Base-by-base conservation (phyloP, 1,284 basidiomycete genomes). In the Pseudozyma flocculosa region DNA sequence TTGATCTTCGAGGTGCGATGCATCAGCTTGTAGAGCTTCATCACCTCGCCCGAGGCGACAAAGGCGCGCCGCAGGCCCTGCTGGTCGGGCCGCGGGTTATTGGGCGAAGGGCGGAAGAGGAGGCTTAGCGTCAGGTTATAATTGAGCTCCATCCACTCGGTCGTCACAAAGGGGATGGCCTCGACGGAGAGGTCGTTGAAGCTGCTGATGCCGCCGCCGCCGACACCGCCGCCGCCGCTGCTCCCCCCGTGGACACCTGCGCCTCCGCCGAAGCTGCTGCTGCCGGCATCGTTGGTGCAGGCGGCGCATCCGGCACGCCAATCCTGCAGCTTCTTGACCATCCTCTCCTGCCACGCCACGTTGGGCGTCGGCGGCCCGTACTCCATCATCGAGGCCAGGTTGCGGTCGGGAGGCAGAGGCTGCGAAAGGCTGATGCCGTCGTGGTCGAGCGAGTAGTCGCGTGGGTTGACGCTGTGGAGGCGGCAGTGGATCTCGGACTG, bases 11-110 rank as follows among this genome's bases (percentile, higher is more conserved):
- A 44, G 43, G 54, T 56, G 18, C 63, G 51, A 44, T 66, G 63
- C 58, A 66, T 61, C 32, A 32, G 30, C 37, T 59, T 61, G 55
- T 61, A 66, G 36, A 59, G 57, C 52, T 61, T 61, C 58, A 66
- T 58, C n/a, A 49, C 55, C 3, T 52, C 43, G 3, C 58, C 63
- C 1, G 63, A 61, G 0, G 63, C 58, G 18, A 43, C 55, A 32
- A 66, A 59, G 1, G 63, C 63, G 19, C 54, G 58, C 26, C 55
- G 53, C 10, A 66, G 30, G 5, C 63, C 58, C 15, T 58, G 40
- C 42, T 47, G 53, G 40, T 58, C 55, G 9, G 58, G 63, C 14
- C 55, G 37, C 3, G 63, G 63, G 19, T 59, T 61, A 48, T 59
- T 61, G 2, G 63, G 63, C 17, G 58, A 61, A 0, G 63, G 63